Evolutionary conservation across 805 yeast genomes (phyloP), one percentile per base, ranked within the genome.

Genomic region (Wickerhamomyces rabaulensis): DNA sequence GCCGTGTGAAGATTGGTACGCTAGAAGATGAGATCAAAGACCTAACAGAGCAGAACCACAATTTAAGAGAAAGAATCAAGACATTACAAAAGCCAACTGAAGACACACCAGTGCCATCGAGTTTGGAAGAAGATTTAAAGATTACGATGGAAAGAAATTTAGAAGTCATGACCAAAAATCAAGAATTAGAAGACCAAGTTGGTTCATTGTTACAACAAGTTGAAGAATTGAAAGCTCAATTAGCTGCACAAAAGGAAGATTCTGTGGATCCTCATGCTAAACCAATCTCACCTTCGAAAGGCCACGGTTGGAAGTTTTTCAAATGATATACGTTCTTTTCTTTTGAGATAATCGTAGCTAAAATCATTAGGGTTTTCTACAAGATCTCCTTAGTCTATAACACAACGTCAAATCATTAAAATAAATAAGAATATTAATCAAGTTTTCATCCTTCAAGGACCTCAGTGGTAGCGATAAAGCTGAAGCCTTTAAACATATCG

Each of bases 1-100:
- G 87, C 36, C 82, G 94, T 58, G 78, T 91, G 37, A 76, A 73
- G 45, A 71, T 86, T 22, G 96, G 95, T 2, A 83, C 84, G 29
- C 63, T 92, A 22, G 71, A 76, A 42, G 92, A 87, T 55, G 95
- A 88, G 49, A 87, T 87, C 50, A 74, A 69, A 22, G 87, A 82
- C 40, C 66, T 90, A 42, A 62, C 67, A 23, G 60, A 63, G 2
- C 76, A 72, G 44, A 75, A 83, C 36, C 66, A 62, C 2, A 79
- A 74, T 10, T 65, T 84, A 61, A 47, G 68, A 54, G 46, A 71
- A 57, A 54, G 62, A 57, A 39, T 57, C 46, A 42, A 62, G 56
- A 17, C 61, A 50, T 54, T 66, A 33, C 64, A 51, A 48, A 54
- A 48, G 7, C 55, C 57, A 40, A 37, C 67, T 47, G 65, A 71